Evolutionary conservation across 768 basidiomycete species (phyloP).

Genomic region (Tulasnella sp.): DNA sequence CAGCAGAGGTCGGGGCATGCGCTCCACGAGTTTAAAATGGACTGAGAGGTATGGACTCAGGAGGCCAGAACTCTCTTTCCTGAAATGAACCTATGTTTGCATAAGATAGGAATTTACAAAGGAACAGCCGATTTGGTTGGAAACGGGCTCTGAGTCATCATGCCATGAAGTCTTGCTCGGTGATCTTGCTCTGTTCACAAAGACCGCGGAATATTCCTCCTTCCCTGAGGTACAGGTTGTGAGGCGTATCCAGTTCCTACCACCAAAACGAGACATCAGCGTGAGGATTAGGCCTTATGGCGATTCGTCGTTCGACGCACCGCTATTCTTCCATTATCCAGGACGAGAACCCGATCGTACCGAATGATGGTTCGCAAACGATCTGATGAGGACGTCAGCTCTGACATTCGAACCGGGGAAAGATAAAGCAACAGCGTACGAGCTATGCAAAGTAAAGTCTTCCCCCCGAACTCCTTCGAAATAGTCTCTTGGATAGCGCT

Average conservation of each 20-base stretch:
- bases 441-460: slow-evolving; percentile 16
- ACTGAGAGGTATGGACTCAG: too few species aligned
- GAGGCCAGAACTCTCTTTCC: too few species aligned
- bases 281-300: background rate
- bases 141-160: background rate
- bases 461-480: slow-evolving; percentile 24
- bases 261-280: slow-evolving; percentile 11
- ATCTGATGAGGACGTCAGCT: background rate
- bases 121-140: background rate
- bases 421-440: background rate
- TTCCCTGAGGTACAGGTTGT: slow-evolving; percentile 31
- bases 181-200: slow-evolving; percentile 28
- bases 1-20: too few species aligned
- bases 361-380: slow-evolving; percentile 21
- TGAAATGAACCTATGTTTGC: too few species aligned
- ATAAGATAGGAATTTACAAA: too few species aligned
- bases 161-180: slow-evolving; percentile 22
- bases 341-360: slow-evolving; percentile 41
- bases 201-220: slow-evolving; percentile 33
- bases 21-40: too few species aligned
- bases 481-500: slow-evolving; percentile 23
- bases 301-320: slow-evolving; percentile 16
- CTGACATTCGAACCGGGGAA: background rate
- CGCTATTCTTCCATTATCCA: slow-evolving; percentile 45
- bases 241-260: slow-evolving; percentile 43